Percentiles rank a stretch among this genome's conserved stretches.
Evolutionary conservation across 768 basidiomycete species (phyloP).

Genomic region (Myochromella boudieri): DNA sequence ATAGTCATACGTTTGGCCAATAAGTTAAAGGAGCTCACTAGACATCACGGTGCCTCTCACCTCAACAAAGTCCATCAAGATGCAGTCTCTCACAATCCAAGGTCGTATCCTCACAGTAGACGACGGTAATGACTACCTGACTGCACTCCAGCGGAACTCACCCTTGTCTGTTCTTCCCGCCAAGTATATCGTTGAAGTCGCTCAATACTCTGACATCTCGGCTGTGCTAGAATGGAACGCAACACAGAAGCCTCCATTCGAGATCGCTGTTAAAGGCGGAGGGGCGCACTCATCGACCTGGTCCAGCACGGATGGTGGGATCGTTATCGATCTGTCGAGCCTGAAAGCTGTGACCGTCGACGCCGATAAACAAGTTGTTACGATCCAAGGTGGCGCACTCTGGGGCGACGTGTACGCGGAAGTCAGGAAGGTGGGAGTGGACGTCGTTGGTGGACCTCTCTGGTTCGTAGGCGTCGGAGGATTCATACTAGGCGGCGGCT

Average conservation of each 20-base stretch:
- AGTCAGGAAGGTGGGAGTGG: slow-evolving; percentile 8
- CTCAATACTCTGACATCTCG: not conserved
- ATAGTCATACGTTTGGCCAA: no score
- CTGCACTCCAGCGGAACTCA: slow-evolving; percentile 2
- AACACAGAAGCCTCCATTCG: slow-evolving; percentile 12
- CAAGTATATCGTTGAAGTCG: not conserved
- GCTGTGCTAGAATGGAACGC: slow-evolving; percentile 5
- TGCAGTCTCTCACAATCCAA: not conserved
- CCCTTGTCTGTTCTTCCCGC: not conserved
- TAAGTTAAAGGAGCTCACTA: no score
- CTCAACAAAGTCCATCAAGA: no score
- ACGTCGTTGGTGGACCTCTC: slow-evolving; percentile 12
- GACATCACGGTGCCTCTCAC: no score
- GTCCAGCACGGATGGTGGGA: slow-evolving; percentile 16
- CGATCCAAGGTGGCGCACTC: slow-evolving; percentile 14
- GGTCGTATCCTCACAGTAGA: not conserved
- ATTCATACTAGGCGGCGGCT: slow-evolving; percentile 13
- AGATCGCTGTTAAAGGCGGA: slow-evolving; percentile 19
- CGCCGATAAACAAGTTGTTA: slow-evolving; percentile 11
- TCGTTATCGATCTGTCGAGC: slow-evolving; percentile 16
- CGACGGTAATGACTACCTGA: not conserved
- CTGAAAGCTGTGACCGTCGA: slow-evolving; percentile 9
- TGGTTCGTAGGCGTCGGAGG: slow-evolving; percentile 11
- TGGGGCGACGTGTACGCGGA: slow-evolving; percentile 18
- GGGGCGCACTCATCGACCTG: slow-evolving; percentile 5